phyloP scores from a whole-genome alignment of 139 green algal genomes.

The Tetradesmus obliquus region DNA sequence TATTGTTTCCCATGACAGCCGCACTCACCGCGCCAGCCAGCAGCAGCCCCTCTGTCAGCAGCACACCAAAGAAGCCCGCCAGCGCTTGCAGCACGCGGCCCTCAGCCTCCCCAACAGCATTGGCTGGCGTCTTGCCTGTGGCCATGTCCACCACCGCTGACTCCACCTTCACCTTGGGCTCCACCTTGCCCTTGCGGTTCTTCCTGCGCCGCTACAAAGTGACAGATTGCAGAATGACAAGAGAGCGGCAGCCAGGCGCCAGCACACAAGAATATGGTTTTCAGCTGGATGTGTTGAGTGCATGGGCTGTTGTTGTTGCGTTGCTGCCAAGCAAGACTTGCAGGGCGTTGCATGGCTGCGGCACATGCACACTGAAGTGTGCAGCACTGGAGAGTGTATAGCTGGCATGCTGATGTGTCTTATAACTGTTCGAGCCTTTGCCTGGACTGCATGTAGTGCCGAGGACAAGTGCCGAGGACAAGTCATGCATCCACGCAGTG shows the following conservation, averaged over 20 bases:
- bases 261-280: not conserved
- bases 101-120: slow-evolving; percentile 47
- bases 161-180: slow-evolving; percentile 60
- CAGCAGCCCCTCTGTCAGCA: slow-evolving; percentile 53
- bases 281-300: not conserved
- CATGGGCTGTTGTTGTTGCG: not conserved
- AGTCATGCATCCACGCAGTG: too few relatives aligned
- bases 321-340: not conserved
- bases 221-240: not conserved
- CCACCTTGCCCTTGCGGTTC: slow-evolving; percentile 26
- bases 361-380: not conserved
- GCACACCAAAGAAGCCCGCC: slow-evolving; percentile 46
- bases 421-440: too few relatives aligned
- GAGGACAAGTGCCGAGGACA: too few relatives aligned
- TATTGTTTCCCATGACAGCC: not conserved
- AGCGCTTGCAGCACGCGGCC: slow-evolving; percentile 46
- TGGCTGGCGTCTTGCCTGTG: slow-evolving; percentile 52
- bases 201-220: slow-evolving; percentile 32
- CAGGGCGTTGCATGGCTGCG: not conserved
- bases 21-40: slow-evolving; percentile 57
- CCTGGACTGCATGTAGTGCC: too few relatives aligned
- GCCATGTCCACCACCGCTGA: slow-evolving; percentile 56
- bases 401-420: too few relatives aligned
- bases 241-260: not conserved
- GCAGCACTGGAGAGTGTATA: not conserved